Conservation (phyloP, 257 asterid species). For the Solanum peruvianum region DNA sequence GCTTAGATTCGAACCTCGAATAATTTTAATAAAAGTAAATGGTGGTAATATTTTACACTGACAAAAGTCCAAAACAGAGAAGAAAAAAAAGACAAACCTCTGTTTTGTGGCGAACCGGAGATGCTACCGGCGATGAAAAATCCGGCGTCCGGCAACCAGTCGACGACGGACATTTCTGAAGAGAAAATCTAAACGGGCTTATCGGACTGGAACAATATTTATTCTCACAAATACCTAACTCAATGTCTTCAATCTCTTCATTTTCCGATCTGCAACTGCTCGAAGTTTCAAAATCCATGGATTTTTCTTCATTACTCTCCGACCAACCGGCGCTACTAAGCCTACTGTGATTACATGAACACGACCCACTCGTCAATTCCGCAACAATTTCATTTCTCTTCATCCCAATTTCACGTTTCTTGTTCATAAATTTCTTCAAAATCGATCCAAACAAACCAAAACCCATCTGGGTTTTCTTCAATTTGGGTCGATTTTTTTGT, state of each 20-base stretch:
- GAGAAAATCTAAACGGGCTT: slow-evolving; percentile 24
- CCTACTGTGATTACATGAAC: slow-evolving; percentile 17
- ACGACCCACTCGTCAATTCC: background rate
- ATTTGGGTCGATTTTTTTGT: slow-evolving; percentile 11
- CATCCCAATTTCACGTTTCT: slow-evolving; percentile 10
- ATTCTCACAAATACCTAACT: slow-evolving; percentile 1
- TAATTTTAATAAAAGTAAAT: background rate
- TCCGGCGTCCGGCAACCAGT: slow-evolving; percentile 51
- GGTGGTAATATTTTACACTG: background rate
- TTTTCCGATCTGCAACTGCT: slow-evolving; percentile 15
- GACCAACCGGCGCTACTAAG: slow-evolving; percentile 35
- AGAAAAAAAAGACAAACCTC: slow-evolving; percentile 28
- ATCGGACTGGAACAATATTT: slow-evolving; percentile 16
- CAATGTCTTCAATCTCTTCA: background rate
- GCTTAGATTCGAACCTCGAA: background rate
- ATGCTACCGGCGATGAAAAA: slow-evolving; percentile 51
- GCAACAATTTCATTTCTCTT: background rate
- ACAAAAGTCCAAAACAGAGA: background rate
- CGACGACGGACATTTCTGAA: slow-evolving; percentile 21
- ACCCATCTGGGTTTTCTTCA: slow-evolving; percentile 15
- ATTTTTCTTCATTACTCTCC: slow-evolving; percentile 27
- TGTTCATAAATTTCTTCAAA: slow-evolving; percentile 33
- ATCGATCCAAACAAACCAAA: slow-evolving; percentile 55
- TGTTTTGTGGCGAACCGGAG: slow-evolving; percentile 41
- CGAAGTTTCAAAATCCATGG: slow-evolving; percentile 25